Percentiles rank a stretch among this genome's conserved stretches.
phyloP scores from a whole-genome alignment of 371 early-diverging fungal genomes.

The Rhizopus microsporus region DNA sequence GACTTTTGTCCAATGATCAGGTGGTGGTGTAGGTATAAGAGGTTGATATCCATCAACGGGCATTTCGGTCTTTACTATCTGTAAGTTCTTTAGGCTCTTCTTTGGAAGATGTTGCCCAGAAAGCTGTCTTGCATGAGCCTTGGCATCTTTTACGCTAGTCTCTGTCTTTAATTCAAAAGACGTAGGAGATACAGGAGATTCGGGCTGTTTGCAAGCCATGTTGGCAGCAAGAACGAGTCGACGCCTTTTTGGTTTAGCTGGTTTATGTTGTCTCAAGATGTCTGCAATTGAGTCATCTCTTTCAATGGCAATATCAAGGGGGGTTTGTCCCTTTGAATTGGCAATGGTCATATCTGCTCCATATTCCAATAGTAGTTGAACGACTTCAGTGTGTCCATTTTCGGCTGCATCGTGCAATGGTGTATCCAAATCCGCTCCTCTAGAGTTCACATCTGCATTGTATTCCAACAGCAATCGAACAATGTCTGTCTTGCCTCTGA shows the following conservation, averaged over 20 bases:
- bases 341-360: conserved; percentile 47
- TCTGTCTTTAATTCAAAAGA: conserved; percentile 5
- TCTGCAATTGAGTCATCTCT: conserved; percentile 41
- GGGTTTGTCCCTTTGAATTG: conserved; percentile 56
- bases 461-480: conserved; percentile 65
- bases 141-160: conserved; percentile 7
- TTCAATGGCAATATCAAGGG: conserved; percentile 57
- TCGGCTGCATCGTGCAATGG: conserved; percentile 83
- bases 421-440: conserved; percentile 73
- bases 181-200: conserved; percentile 24
- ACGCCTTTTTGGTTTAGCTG: conserved; percentile 28
- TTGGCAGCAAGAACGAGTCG: conserved; percentile 27
- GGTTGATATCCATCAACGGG: conserved; percentile 46
- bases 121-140: conserved; percentile 37
- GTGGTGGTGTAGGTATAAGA: conserved; percentile 53
- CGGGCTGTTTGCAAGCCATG: conserved; percentile 10
- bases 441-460: conserved; percentile 73
- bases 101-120: conserved; percentile 43
- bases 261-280: conserved; percentile 18
- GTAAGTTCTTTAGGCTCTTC: conserved; percentile 32
- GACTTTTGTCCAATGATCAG: conserved; percentile 44
- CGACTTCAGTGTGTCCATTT: conserved; percentile 57
- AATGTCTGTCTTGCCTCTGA: conserved; percentile 65
- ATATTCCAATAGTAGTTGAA: conserved; percentile 41
- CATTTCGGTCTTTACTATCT: conserved; percentile 24